Base-by-base conservation (phyloP, 441 rosid species). In the Adansonia madagascariensis region DNA sequence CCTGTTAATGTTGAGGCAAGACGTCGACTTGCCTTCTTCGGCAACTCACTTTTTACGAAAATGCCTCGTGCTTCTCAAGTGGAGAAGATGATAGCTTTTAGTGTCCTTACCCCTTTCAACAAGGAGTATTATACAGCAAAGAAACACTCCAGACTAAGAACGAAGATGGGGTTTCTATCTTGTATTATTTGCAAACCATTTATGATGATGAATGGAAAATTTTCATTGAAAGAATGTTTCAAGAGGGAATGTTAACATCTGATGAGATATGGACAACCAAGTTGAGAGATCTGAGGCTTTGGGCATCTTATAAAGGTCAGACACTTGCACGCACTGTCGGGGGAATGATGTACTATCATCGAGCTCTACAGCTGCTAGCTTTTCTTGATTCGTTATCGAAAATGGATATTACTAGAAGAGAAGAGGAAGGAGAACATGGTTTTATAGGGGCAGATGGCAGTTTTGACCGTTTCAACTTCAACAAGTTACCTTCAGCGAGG, bases 201-300 rank as follows among this genome's bases (percentile, higher is more conserved):
- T 63, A 63, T 35, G 46, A 63, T 15, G 68, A 63, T 6, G 20
- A 63, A 18, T 63, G 68, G 68, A 63, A 35, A 63, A 63, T 15
- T 15, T 63, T 35, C 68, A 35, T 63, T 44, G 68, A 63, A 63
- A 63, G 68, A 63, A 63, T 63, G 68, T 46, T 47, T 1, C 68
- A 12, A 39, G 68, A 63, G 68, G 68, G 68, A 63, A 63, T 63
- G 47, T 47, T 63, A 63, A 63, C 35, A 46, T 44, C 35, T 63
- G 68, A 63, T n/a, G 68, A 35, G 68, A 63, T 63, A 15, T 63
- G 68, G 68, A 63, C 68, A 63, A 63, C 68, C 68, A 63, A 63
- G 68, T 31, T 63, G 68, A 63, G 68, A 63, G 68, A 63, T 63
- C 20, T 63, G 46, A 63, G 68, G 68, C 44, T n/a, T 39, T 63